These are phyloP conservation scores for Scleroderma citrinum DNA, from an alignment of 768 basidiomycete genomes.

Conservation along the genomic window DNA sequence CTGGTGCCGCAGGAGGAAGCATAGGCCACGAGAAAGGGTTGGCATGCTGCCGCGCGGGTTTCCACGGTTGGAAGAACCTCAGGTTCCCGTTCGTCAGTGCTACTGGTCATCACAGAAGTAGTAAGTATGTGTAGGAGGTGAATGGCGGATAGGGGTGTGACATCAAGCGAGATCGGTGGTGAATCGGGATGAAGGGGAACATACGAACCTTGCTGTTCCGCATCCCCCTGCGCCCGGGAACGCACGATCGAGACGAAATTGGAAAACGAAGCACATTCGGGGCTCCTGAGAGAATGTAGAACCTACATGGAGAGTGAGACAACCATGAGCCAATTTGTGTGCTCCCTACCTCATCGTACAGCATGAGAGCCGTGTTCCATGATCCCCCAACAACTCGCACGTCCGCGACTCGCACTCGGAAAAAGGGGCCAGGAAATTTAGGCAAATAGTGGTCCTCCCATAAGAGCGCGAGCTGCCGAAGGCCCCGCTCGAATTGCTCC, in stretches of 20 bases:
- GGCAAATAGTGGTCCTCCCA: slow-evolving; percentile 30
- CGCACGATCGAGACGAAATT: slow-evolving; percentile 24
- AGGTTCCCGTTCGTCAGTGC: slow-evolving; percentile 15
- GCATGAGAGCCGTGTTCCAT: slow-evolving; percentile 22
- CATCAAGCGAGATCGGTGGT: background rate
- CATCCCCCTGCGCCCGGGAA: slow-evolving; percentile 18
- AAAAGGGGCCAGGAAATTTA: slow-evolving; percentile 26
- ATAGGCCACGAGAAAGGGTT: slow-evolving; percentile 30
- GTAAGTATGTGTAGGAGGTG: background rate
- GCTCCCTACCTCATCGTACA: slow-evolving; percentile 25
- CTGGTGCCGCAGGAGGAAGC: slow-evolving; percentile 20
- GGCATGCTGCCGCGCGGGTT: slow-evolving; percentile 26
- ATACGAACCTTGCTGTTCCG: slow-evolving; percentile 21
- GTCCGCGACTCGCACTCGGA: slow-evolving; percentile 27
- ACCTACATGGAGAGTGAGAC: slow-evolving; percentile 11
- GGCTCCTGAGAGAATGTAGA: slow-evolving; percentile 16
- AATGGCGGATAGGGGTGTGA: background rate
- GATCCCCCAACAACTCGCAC: slow-evolving; percentile 27
- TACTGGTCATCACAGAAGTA: slow-evolving; percentile 4
- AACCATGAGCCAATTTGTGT: background rate
- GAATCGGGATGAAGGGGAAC: background rate
- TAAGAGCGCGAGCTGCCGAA: slow-evolving; percentile 23
- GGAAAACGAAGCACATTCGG: slow-evolving; percentile 14
- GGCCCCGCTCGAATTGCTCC: slow-evolving; percentile 16
- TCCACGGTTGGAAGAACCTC: slow-evolving; percentile 28